Conservation (phyloP, 768 basidiomycete genomes). For the Boletus reticulatus region DNA sequence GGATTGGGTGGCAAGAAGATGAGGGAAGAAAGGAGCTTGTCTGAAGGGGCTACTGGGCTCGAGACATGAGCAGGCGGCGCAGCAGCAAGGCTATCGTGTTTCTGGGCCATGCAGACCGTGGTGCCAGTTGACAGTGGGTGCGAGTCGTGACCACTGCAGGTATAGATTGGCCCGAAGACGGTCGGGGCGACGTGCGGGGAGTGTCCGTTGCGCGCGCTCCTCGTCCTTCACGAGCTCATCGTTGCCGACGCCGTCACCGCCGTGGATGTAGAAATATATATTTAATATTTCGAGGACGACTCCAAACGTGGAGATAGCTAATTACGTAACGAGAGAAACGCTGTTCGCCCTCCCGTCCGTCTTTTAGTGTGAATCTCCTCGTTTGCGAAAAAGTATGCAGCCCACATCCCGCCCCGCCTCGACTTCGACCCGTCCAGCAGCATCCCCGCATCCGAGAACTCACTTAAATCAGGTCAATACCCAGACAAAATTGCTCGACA, state of each 20-base stretch:
- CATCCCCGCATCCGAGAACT: constrained; percentile 52
- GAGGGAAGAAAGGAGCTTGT: constrained; percentile 45
- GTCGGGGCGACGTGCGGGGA: neutral
- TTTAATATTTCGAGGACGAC: constrained; percentile 5
- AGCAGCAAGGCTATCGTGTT: constrained; percentile 19
- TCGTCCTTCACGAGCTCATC: constrained; percentile 28
- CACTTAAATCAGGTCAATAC: constrained; percentile 58
- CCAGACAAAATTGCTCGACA: constrained; percentile 77
- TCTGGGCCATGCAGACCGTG: constrained; percentile 28
- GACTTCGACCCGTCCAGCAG: constrained; percentile 55
- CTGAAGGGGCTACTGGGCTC: constrained; percentile 34
- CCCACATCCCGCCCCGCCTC: constrained; percentile 56
- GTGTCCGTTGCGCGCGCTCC: constrained; percentile 10
- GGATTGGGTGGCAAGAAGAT: constrained; percentile 45
- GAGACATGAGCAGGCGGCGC: constrained; percentile 15
- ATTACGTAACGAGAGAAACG: constrained; percentile 25
- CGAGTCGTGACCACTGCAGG: neutral
- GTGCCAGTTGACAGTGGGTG: neutral
- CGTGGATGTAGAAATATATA: neutral
- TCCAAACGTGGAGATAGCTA: constrained; percentile 18
- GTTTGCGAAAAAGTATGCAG: constrained; percentile 44
- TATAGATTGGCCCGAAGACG: neutral
- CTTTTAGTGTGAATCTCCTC: constrained; percentile 19
- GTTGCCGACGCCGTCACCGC: constrained; percentile 18
- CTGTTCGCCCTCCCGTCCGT: neutral